Evolutionary conservation across 140 eudicot genomes (phyloP).

Genomic region (Ambrosia hybrid): DNA sequence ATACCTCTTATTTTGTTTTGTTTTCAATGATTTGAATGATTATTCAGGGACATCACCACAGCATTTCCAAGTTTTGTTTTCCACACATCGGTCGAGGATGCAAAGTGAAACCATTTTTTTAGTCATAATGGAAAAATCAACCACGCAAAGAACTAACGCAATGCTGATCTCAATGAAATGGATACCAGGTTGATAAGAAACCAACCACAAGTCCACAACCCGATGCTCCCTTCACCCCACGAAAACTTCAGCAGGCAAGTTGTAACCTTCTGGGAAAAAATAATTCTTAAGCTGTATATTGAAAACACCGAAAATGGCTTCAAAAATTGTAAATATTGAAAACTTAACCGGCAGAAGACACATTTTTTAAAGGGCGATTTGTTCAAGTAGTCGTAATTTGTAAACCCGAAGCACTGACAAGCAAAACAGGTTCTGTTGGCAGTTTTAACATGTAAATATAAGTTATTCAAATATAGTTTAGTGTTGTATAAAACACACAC

Average conservation of each 20-base stretch:
- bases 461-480: neutral
- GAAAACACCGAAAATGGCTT: neutral
- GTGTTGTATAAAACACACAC: neutral
- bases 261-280: neutral
- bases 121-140: neutral
- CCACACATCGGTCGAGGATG: slow-evolving; percentile 58
- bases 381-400: neutral
- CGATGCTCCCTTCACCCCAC: neutral
- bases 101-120: slow-evolving; percentile 39
- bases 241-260: neutral
- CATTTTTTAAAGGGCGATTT: neutral
- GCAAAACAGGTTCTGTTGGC: neutral
- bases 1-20: neutral
- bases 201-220: too few relatives aligned
- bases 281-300: neutral
- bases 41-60: slow-evolving; percentile 63
- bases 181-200: neutral
- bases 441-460: slow-evolving; percentile 10
- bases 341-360: neutral
- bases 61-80: slow-evolving; percentile 81
- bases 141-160: neutral
- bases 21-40: neutral
- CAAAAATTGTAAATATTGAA: neutral
- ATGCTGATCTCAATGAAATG: slow-evolving; percentile 15
- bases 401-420: neutral